phyloP scores from a whole-genome alignment of 1,284 basidiomycete genomes.

The Vanrija pseudolonga region DNA sequence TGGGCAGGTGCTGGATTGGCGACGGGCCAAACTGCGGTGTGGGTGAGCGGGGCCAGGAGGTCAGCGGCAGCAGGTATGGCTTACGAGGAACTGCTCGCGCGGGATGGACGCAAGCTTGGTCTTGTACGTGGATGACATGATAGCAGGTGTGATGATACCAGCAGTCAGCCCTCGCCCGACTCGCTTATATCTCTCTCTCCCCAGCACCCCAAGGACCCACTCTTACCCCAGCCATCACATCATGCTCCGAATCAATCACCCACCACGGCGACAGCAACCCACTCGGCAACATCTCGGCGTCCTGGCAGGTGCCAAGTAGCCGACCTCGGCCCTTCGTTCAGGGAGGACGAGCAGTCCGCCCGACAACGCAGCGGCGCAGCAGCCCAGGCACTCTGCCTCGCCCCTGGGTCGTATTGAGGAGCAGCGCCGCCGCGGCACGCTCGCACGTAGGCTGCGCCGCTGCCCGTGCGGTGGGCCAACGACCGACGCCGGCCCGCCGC shows the following conservation, averaged over 20 bases:
- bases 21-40: constrained; percentile 30
- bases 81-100: constrained; percentile 9
- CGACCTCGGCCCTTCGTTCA: neutral
- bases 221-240: too few species aligned
- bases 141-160: neutral
- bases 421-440: too few species aligned
- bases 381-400: too few species aligned
- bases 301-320: neutral
- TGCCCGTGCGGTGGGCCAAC: too few species aligned
- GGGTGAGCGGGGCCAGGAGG: neutral
- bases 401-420: too few species aligned
- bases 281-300: neutral
- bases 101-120: constrained; percentile 6
- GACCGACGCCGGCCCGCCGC: too few species aligned
- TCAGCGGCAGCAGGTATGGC: neutral
- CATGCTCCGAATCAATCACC: too few species aligned
- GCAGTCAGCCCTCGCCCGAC: neutral
- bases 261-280: neutral
- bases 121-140: constrained; percentile 6
- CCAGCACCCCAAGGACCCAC: neutral
- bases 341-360: neutral
- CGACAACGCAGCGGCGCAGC: too few species aligned
- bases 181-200: neutral
- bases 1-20: constrained; percentile 31
- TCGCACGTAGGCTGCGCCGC: too few species aligned